Evolutionary conservation across 331 rosid species (phyloP), one percentile per base, ranked within the genome.

Genomic region (Prunus yedoensis): DNA sequence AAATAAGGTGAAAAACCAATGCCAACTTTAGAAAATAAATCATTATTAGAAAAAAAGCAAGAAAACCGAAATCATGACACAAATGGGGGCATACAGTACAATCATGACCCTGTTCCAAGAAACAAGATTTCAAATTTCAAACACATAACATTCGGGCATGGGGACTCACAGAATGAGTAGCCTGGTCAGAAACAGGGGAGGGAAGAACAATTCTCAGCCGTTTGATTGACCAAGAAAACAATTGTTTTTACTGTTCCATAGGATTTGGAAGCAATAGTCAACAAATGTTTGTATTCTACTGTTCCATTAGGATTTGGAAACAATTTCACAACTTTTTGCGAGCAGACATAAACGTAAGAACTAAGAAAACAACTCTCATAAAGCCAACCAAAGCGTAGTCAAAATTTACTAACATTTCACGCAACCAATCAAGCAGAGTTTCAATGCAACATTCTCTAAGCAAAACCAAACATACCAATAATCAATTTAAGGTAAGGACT

Each of bases 231-330:
- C 67, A 18, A 27, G 58, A 1, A 28, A 43, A 18, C 72, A 27
- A 35, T 52, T 35, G 16, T 51, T 49, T 47, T 63, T 82, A 88
- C 94, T 88, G 96, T 90, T 88, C 60, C 79, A 85, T 89, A 80
- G 77, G 85, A 82, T 82, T 85, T 81, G 70, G 79, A 32, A 32
- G 38, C 38, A 32, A 32, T 32, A 32, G 38, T 32, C 38, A 6
- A 32, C 28, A 38, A 28, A 52, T 28, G 47, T 74, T 52, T 6
- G 69, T 80, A 87, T 93, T 88, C 94, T 88, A 56, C 69, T 35
- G 50, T 64, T 89, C 70, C 81, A 85, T 89, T 88, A 74, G 74
- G 79, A 80, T 75, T 82, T 80, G 71, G 64, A 78, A 74, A 73
- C 61, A 18, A 59, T 52, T 78, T 16, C n/a, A 60, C 9, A 74